These are phyloP conservation scores for Microbotryomycetes sp. DNA, from an alignment of 1,284 basidiomycete genomes.

Conservation along the genomic window DNA sequence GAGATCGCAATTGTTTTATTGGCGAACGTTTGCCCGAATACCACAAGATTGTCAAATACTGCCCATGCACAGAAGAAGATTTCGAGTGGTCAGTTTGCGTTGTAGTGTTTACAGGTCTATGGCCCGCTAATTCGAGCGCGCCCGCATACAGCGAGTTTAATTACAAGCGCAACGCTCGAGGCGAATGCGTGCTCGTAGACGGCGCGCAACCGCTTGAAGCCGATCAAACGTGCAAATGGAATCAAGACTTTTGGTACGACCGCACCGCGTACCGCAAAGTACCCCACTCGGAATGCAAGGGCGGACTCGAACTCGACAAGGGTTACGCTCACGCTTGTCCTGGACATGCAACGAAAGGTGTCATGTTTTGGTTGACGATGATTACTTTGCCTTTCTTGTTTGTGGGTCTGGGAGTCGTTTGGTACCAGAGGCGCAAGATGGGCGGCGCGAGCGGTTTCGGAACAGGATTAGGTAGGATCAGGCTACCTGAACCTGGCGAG, in stretches of 20 bases:
- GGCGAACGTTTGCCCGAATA: slow-evolving; percentile 56
- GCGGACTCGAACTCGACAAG: slow-evolving; percentile 62
- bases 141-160: slow-evolving; percentile 70
- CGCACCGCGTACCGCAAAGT: slow-evolving; percentile 83
- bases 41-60: slow-evolving; percentile 57
- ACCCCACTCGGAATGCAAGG: slow-evolving; percentile 73
- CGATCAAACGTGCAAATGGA: slow-evolving; percentile 54
- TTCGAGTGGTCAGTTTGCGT: slow-evolving; percentile 74
- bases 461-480: slow-evolving; percentile 10
- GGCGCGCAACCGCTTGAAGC: slow-evolving; percentile 56
- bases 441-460: slow-evolving; percentile 5
- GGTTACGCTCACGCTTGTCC: slow-evolving; percentile 69
- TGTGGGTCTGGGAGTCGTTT: slow-evolving; percentile 65
- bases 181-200: slow-evolving; percentile 64
- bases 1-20: slow-evolving; percentile 73
- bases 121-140: neutral
- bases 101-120: neutral
- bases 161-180: slow-evolving; percentile 58
- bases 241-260: slow-evolving; percentile 77
- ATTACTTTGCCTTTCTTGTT: slow-evolving; percentile 65
- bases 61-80: slow-evolving; percentile 62
- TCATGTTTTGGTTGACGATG: slow-evolving; percentile 74
- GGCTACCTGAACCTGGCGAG: slow-evolving; percentile 28
- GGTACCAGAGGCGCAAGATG: slow-evolving; percentile 56
- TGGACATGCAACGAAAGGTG: slow-evolving; percentile 56